Base-by-base conservation (phyloP, 2,329 filamentous ascomycete genomes). In the Myriangium duriaei region DNA sequence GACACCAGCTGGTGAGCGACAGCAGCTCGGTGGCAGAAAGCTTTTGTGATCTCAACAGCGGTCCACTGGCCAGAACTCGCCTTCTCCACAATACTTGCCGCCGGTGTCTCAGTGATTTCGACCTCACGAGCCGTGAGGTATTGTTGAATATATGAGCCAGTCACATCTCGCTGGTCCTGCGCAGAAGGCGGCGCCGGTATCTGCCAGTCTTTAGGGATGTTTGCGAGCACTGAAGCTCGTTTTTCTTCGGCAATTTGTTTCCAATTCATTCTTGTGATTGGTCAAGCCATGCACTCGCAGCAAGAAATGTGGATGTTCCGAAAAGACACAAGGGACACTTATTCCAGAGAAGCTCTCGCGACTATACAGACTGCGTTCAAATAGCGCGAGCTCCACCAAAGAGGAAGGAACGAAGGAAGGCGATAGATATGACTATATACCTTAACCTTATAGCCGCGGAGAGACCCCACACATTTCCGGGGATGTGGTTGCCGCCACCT, bases 91-190 rank as follows among this genome's bases (percentile, higher is more conserved):
- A 79, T 74, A 0, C 63, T 68, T 4, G 69, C 63, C 3, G 72
- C 71, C 49, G 73, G 68, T 4, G 67, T 70, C 47, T 76, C 71
- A 0, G 75, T 79, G 41, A 79, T 77, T 30, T 70, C 64, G 10
- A 77, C 59, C 47, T 79, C 74, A 29, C 61, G 52, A 13, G 62
- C 40, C 4, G 56, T 62, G 1, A 79, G 59, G 43, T 65, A 77
- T 37, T 74, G 65, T 18, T 71, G 65, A 30, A 76, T 67, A 45
- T 70, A 77, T 11, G 57, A 41, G 4, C 69, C 69, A 0, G 71
- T 74, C 6, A 76, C 64, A 52, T 75, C 71, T 47, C 63, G 64
- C 41, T 74, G 66, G 42, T 76, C 62, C 34, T 64, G 57, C 0
- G 60, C 50, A 2, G 65, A 54, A 2, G 72, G 72, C 1, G 71